Evolutionary conservation across 805 yeast species (phyloP).

Genomic region (Lipomyces sp.): DNA sequence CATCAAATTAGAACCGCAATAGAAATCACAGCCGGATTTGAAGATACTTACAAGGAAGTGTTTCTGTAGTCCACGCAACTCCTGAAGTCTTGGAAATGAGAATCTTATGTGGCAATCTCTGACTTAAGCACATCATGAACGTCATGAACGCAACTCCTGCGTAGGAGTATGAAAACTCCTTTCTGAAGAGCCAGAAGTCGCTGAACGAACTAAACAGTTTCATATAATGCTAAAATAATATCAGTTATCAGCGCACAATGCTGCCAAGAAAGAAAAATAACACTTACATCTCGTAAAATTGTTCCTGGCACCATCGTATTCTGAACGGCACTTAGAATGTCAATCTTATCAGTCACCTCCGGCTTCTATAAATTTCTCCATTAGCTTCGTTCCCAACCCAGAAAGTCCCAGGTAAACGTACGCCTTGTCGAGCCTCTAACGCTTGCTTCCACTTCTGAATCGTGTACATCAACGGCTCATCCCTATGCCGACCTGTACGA

Average conservation of each 20-base stretch:
- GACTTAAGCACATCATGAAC: constrained; percentile 88
- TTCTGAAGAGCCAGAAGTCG: constrained; percentile 96
- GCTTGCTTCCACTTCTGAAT: constrained; percentile 86
- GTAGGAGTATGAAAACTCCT: constrained; percentile 90
- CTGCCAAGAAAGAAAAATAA: background rate
- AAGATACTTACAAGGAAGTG: constrained; percentile 80
- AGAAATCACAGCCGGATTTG: too few species aligned
- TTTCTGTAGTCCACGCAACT: constrained; percentile 87
- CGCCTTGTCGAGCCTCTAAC: constrained; percentile 70
- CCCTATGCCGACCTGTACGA: constrained; percentile 67
- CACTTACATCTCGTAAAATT: constrained; percentile 57
- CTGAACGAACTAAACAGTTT: constrained; percentile 71
- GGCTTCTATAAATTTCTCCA: constrained; percentile 65
- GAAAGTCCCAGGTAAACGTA: constrained; percentile 1
- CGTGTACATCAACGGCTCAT: constrained; percentile 84
- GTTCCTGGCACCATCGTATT: constrained; percentile 80
- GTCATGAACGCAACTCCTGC: constrained; percentile 91
- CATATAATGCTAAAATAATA: constrained; percentile 50
- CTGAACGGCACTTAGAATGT: constrained; percentile 86
- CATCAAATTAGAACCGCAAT: too few species aligned
- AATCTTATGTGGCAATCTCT: constrained; percentile 91
- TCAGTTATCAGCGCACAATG: background rate
- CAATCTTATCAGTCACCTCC: constrained; percentile 85
- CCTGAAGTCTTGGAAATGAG: constrained; percentile 80
- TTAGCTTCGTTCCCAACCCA: background rate